These are phyloP conservation scores for Globisporangium lucens DNA, from an alignment of 352 stramenopile species.

Conservation along the genomic window DNA sequence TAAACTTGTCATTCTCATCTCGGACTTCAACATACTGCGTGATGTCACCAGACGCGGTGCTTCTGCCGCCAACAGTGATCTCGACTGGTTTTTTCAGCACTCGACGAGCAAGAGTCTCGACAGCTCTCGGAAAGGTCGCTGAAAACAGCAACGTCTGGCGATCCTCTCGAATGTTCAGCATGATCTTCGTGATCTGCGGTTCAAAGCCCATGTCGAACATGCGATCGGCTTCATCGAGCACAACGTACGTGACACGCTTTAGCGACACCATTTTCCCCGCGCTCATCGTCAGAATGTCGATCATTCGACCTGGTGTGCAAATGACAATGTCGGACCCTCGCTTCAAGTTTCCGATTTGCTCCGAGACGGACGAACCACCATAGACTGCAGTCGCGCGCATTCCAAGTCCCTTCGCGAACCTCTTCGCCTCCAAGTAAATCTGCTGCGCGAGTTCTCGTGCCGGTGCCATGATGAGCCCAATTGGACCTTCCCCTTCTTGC, in stretches of 20 bases:
- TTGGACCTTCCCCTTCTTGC: constrained; percentile 95
- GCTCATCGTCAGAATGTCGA: constrained; percentile 99
- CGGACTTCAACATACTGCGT: constrained; percentile 98
- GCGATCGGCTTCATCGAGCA: constrained; percentile 98
- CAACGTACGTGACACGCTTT: constrained; percentile 96
- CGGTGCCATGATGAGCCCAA: constrained; percentile 97
- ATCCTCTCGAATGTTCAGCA: constrained; percentile 90
- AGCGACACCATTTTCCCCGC: constrained; percentile 95
- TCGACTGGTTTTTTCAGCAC: constrained; percentile 95
- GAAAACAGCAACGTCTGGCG: constrained; percentile 96
- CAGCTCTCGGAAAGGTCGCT: constrained; percentile 95
- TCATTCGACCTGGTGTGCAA: constrained; percentile 98
- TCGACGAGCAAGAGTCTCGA: constrained; percentile 88
- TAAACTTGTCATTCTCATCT: constrained; percentile 99
- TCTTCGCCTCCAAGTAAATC: constrained; percentile 95
- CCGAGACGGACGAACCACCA: constrained; percentile 90
- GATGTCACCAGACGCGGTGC: constrained; percentile 96
- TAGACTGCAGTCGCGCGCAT: constrained; percentile 96
- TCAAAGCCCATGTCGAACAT: constrained; percentile 99
- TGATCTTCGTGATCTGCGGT: constrained; percentile 97
- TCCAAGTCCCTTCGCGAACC: constrained; percentile 92
- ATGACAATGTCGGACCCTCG: constrained; percentile 98
- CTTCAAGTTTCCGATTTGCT: constrained; percentile 99
- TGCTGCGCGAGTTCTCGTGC: constrained; percentile 98
- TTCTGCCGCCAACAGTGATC: constrained; percentile 95